These are phyloP conservation scores for Holtermannia corniformis DNA, from an alignment of 768 basidiomycete genomes.

Conservation along the genomic window DNA sequence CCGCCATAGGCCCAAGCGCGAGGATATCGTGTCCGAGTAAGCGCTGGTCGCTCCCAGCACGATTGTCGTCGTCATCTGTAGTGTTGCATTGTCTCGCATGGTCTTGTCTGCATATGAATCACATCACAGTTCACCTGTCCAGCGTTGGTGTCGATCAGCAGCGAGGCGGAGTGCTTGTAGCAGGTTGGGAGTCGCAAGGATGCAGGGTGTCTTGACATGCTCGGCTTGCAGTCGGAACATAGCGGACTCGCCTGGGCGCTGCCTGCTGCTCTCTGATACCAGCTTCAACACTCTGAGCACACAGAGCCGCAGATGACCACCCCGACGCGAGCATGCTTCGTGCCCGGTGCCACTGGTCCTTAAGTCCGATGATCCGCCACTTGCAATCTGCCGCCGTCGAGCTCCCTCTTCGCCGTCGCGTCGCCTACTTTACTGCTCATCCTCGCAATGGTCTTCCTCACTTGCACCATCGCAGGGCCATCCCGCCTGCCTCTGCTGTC, in stretches of 20 bases:
- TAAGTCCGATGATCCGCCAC: neutral
- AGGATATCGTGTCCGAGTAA: constrained; percentile 68
- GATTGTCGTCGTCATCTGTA: neutral
- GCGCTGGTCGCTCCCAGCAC: neutral
- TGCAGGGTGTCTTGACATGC: no score
- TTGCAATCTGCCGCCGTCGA: neutral
- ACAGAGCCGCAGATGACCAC: no score
- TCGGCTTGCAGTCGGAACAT: no score
- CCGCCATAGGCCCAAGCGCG: constrained; percentile 65
- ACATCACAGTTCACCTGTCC: no score
- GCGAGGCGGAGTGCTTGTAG: no score
- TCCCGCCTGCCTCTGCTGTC: constrained; percentile 22
- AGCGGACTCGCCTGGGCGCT: no score
- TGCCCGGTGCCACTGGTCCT: neutral
- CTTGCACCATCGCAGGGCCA: constrained; percentile 23
- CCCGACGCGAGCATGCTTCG: neutral
- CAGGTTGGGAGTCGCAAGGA: no score
- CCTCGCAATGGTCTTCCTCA: neutral
- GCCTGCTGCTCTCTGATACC: no score
- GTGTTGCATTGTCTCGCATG: neutral
- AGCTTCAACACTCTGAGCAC: no score
- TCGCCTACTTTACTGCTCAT: neutral
- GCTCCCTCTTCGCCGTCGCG: neutral
- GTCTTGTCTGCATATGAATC: neutral
- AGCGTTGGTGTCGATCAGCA: no score